Base-by-base conservation (phyloP, 2,329 filamentous ascomycete genomes). In the Alternaria novae-zelandiae region DNA sequence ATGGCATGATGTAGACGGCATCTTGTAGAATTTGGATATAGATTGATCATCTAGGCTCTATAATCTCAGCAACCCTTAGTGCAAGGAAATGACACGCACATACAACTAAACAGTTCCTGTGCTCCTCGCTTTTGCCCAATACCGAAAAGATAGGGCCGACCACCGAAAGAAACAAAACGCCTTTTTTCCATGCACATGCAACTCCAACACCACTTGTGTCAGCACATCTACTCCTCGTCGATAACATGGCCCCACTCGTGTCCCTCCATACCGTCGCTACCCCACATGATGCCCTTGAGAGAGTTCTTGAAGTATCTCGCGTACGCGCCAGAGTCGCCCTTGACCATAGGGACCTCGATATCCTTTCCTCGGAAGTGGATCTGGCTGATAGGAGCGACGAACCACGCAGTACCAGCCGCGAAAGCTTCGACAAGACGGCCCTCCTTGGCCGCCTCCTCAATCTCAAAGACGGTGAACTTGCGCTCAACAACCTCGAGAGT, bases 391-490 rank as follows among this genome's bases (percentile, higher is more conserved):
- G 83, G 83, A 4, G 83, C 80, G 50, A 85, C 78, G 66, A 85
- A 85, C 78, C 82, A 85, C 60, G 94, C 94, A 66, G 94, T 97
- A 17, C 95, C 94, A 32, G 91, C 89, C 8, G 91, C 92, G 76
- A 97, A 97, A 2, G 92, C 87, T 82, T 97, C 94, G 10, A 97
- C 79, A 46, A 97, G 80, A 3, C 94, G 85, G 3, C 92, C 93
- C 75, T 97, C 92, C 46, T 86, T 82, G 25, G 88, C 83, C 2
- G 94, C 93, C 75, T 91, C 87, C 26, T 89, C 77, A 15, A 97
- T 80, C 80, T 97, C 94, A 28, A 86, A 83, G 77, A 97, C 97
- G 21, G 89, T 93, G 81, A 95, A 96, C 68, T 89, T 89, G 68
- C 91, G 86, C 88, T 97, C 94, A 0, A 95, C 89, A 43, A 97